Evolutionary conservation across 495 filamentous ascomycete species (phyloP).

Genomic region (Aspergillus coremiiformis): DNA sequence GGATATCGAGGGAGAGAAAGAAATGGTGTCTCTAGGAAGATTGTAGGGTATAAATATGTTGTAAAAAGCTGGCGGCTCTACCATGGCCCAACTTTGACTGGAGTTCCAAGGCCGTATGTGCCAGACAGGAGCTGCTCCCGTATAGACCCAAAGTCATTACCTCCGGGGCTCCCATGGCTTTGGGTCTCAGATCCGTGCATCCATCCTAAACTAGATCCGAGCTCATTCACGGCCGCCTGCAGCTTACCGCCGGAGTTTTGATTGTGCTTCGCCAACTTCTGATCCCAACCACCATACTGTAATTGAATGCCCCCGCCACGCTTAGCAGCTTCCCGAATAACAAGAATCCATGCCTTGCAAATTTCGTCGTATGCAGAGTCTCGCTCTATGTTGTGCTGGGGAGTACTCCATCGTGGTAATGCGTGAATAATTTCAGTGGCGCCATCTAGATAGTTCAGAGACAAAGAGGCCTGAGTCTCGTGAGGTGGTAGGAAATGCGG

Average conservation of each 20-base stretch:
- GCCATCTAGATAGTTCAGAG: constrained; percentile 77
- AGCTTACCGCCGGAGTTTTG: constrained; percentile 77
- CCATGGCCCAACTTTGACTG: constrained; percentile 70
- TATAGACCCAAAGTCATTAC: constrained; percentile 55
- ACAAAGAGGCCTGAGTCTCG: constrained; percentile 70
- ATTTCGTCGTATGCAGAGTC: constrained; percentile 94
- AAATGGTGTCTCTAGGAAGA: constrained; percentile 7
- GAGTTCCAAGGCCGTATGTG: constrained; percentile 60
- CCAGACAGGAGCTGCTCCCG: constrained; percentile 73
- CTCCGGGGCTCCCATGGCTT: constrained; percentile 31
- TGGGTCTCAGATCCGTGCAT: constrained; percentile 51
- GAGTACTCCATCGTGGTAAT: constrained; percentile 79
- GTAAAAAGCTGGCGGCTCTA: constrained; percentile 24
- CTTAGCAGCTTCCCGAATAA: constrained; percentile 87
- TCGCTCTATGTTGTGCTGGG: constrained; percentile 82
- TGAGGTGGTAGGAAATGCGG: constrained; percentile 91
- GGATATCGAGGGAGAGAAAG: constrained; percentile 11
- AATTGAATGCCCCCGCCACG: constrained; percentile 82
- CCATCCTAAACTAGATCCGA: constrained; percentile 70
- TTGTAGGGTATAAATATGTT: constrained; percentile 8
- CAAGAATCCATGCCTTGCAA: constrained; percentile 83
- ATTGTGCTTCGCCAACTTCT: constrained; percentile 81
- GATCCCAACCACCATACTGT: constrained; percentile 91
- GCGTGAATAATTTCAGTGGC: constrained; percentile 85
- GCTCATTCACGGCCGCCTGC: constrained; percentile 69